phyloP scores from a whole-genome alignment of 371 early-diverging fungal species.

The Rhizomucor pusillus region DNA sequence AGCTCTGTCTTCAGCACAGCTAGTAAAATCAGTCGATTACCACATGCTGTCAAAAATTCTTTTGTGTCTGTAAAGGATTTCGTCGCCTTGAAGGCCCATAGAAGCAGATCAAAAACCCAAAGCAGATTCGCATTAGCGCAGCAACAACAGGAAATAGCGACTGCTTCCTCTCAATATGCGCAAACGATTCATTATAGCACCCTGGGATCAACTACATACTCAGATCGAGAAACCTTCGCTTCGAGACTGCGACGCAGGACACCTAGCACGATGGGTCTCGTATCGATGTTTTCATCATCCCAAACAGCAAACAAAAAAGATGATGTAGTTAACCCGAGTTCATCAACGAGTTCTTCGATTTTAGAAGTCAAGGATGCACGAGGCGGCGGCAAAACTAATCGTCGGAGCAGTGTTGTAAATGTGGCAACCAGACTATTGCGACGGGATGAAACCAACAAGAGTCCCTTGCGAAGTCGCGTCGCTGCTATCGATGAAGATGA shows the following conservation, averaged over 20 bases:
- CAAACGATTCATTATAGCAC: conserved; percentile 1
- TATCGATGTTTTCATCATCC: conserved; percentile 12
- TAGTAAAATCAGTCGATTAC: conserved; percentile 34
- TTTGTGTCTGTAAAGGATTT: conserved; percentile 31
- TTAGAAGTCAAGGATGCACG: conserved; percentile 15
- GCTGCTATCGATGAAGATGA: conserved; percentile 10
- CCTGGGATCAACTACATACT: neutral
- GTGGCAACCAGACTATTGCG: conserved; percentile 22
- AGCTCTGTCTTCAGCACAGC: conserved; percentile 44
- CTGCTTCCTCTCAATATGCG: neutral
- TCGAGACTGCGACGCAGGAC: conserved; percentile 20
- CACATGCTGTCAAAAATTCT: conserved; percentile 38
- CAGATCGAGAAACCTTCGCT: conserved; percentile 14
- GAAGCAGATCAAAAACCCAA: conserved; percentile 16
- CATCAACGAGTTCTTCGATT: conserved; percentile 17
- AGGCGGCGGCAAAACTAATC: conserved; percentile 4
- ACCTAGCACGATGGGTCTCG: conserved; percentile 24
- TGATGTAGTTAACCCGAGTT: conserved; percentile 12
- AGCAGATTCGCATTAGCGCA: conserved; percentile 6
- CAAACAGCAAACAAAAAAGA: neutral
- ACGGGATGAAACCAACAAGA: conserved; percentile 4
- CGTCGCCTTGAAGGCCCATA: conserved; percentile 7
- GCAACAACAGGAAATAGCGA: neutral
- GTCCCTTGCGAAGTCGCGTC: neutral
- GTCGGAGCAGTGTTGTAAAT: conserved; percentile 22